phyloP scores from a whole-genome alignment of 768 basidiomycete species.

The Steccherinum ochraceum region DNA sequence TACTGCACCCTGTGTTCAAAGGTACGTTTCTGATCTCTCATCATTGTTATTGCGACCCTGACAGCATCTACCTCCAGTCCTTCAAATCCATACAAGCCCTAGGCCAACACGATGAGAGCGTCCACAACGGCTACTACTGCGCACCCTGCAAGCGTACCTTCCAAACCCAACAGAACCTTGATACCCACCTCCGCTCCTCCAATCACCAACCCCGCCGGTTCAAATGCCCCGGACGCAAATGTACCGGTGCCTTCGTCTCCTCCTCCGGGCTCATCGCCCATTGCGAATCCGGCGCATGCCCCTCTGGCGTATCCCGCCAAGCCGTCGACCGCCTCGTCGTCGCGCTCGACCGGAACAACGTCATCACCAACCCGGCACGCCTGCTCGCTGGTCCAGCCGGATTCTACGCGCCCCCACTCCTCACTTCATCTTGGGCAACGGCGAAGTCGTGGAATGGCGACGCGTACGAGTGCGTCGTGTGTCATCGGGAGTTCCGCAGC shows the following conservation, averaged over 20 bases:
- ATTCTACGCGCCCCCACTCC: slow-evolving; percentile 11
- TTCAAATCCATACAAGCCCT: too few species aligned
- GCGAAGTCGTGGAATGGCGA: slow-evolving; percentile 31
- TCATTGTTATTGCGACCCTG: slow-evolving; percentile 33
- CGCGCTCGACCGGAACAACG: slow-evolving; percentile 35
- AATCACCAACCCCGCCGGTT: slow-evolving; percentile 35
- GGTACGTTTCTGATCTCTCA: too few species aligned
- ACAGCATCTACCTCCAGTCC: too few species aligned
- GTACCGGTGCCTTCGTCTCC: slow-evolving; percentile 42
- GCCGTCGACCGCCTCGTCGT: slow-evolving; percentile 35
- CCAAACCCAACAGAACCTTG: slow-evolving; percentile 30
- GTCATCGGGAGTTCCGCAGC: slow-evolving; percentile 35
- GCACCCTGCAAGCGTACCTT: slow-evolving; percentile 38
- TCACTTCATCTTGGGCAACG: slow-evolving; percentile 32
- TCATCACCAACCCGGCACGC: slow-evolving; percentile 52
- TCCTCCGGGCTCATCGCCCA: slow-evolving; percentile 52
- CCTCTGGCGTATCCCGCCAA: slow-evolving; percentile 39
- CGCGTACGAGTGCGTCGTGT: slow-evolving; percentile 57
- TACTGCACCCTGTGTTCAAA: slow-evolving; percentile 33
- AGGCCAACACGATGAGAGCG: too few species aligned
- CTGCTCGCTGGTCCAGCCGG: slow-evolving; percentile 34
- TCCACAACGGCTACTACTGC: too few species aligned
- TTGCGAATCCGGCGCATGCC: slow-evolving; percentile 55
- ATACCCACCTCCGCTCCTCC: slow-evolving; percentile 48
- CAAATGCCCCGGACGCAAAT: slow-evolving; percentile 39